phyloP scores from a whole-genome alignment of 2,329 filamentous ascomycete genomes.

The Phaeomoniella chlamydospora region DNA sequence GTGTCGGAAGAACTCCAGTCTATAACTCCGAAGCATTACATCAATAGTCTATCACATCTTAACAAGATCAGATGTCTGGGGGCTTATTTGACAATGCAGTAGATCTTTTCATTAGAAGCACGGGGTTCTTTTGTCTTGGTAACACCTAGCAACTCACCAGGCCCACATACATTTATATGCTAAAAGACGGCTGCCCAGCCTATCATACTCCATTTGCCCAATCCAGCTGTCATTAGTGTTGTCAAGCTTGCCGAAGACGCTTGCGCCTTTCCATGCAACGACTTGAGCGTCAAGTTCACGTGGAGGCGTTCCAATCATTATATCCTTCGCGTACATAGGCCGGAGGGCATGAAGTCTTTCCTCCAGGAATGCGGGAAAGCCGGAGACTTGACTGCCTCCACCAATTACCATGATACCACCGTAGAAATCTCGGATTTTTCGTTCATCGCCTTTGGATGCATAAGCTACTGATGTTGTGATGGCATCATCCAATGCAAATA shows the following conservation, averaged over 20 bases:
- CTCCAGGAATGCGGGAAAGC: conserved; percentile 72
- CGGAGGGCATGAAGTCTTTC: conserved; percentile 57
- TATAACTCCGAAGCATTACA: too few relatives aligned
- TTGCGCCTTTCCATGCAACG: conserved; percentile 95
- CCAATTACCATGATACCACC: conserved; percentile 85
- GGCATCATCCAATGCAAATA: conserved; percentile 73
- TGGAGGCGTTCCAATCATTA: conserved; percentile 56
- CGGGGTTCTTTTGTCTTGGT: too few relatives aligned
- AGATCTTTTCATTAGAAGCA: too few relatives aligned
- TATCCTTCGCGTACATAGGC: conserved; percentile 49
- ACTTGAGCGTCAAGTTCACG: conserved; percentile 93
- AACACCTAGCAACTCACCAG: too few relatives aligned
- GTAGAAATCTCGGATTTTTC: conserved; percentile 80
- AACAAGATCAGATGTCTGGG: too few relatives aligned
- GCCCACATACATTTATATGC: conserved; percentile 65
- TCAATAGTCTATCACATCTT: too few relatives aligned
- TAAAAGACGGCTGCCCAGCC: conserved; percentile 64
- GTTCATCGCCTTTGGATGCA: conserved; percentile 76
- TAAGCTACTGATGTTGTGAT: conserved; percentile 83
- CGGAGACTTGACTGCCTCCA: conserved; percentile 65
- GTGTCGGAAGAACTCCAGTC: too few relatives aligned
- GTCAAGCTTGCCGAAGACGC: conserved; percentile 81
- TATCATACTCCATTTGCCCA: conserved; percentile 72
- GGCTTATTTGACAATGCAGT: too few relatives aligned
- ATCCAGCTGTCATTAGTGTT: conserved; percentile 93